A percentile compares a stretch with the other conserved stretches of the same genome.
phyloP scores from a whole-genome alignment of 1,284 basidiomycete species.

The Thecaphora thlaspeos region DNA sequence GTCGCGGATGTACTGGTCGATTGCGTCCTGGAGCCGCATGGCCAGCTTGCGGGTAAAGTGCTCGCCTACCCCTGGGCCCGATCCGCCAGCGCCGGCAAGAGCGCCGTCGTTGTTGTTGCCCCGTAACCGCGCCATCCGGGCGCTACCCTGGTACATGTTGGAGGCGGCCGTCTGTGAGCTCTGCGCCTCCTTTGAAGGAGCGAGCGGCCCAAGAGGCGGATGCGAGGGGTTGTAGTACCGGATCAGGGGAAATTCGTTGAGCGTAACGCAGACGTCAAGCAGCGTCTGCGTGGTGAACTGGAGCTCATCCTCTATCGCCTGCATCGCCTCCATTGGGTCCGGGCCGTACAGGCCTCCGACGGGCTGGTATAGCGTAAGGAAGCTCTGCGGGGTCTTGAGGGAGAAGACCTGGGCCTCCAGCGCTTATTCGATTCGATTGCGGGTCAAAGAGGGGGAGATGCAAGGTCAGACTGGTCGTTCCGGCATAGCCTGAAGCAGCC shows the following conservation, averaged over 20 bases:
- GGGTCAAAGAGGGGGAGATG: too few relatives aligned
- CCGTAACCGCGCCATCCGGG: constrained; percentile 37
- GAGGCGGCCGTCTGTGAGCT: constrained; percentile 34
- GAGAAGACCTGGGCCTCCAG: constrained; percentile 49
- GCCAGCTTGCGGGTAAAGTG: constrained; percentile 51
- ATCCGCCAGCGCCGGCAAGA: constrained; percentile 6
- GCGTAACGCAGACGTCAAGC: constrained; percentile 77
- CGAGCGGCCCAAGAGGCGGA: constrained; percentile 73
- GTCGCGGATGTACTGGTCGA: constrained; percentile 39
- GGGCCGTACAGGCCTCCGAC: constrained; percentile 62
- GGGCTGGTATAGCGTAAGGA: constrained; percentile 37
- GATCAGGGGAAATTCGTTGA: constrained; percentile 91
- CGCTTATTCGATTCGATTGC: too few relatives aligned
- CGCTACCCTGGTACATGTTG: constrained; percentile 35
- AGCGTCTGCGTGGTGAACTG: constrained; percentile 49
- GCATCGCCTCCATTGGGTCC: constrained; percentile 40
- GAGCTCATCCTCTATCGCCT: constrained; percentile 49
- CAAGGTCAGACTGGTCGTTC: too few relatives aligned
- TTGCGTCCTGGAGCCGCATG: constrained; percentile 37
- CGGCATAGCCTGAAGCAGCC: too few relatives aligned
- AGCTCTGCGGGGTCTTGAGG: constrained; percentile 45
- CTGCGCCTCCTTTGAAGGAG: constrained; percentile 33
- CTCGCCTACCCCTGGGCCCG: constrained; percentile 19
- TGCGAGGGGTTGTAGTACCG: constrained; percentile 87
- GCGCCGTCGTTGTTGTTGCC: constrained; percentile 16